Percentiles rank a stretch among this genome's conserved stretches.
phyloP scores from a whole-genome alignment of 768 basidiomycete species.

The Pleurotus tuber-regium region DNA sequence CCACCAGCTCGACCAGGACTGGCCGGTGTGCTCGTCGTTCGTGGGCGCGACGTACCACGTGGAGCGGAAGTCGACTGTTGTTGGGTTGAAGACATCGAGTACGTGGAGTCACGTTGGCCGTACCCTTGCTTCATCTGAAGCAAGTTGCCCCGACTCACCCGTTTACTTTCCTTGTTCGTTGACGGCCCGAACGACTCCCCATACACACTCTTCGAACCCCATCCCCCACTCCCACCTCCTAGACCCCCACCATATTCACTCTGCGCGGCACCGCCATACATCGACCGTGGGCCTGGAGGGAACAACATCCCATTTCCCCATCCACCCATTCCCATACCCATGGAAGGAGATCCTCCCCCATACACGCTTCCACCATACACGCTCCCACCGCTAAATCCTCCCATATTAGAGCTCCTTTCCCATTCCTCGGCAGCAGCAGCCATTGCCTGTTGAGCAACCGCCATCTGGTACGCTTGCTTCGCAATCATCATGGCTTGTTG shows the following conservation, averaged over 20 bases:
- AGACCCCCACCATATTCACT: slow-evolving; percentile 63
- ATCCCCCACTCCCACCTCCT: slow-evolving; percentile 38
- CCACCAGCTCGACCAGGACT: slow-evolving; percentile 23
- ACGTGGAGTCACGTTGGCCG: slow-evolving; percentile 12
- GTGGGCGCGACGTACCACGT: slow-evolving; percentile 25
- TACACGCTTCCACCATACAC: slow-evolving; percentile 45
- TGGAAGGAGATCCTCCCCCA: slow-evolving; percentile 21
- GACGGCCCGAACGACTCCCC: slow-evolving; percentile 60
- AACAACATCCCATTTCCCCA: slow-evolving; percentile 42
- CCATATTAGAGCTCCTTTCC: slow-evolving; percentile 71
- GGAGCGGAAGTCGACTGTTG: background rate
- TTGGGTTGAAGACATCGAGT: slow-evolving; percentile 7
- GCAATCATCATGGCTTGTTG: slow-evolving; percentile 86
- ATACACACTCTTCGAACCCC: slow-evolving; percentile 63
- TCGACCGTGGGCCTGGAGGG: slow-evolving; percentile 51
- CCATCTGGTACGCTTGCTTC: slow-evolving; percentile 88
- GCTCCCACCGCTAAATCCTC: slow-evolving; percentile 42
- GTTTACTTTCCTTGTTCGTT: slow-evolving; percentile 14
- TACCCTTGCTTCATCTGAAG: slow-evolving; percentile 22
- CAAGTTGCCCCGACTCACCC: slow-evolving; percentile 40
- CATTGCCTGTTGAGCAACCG: slow-evolving; percentile 89
- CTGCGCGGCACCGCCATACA: slow-evolving; percentile 60
- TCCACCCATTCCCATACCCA: slow-evolving; percentile 31
- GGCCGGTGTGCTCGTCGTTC: slow-evolving; percentile 48
- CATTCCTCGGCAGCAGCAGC: slow-evolving; percentile 87